Conservation (phyloP, 176 grass and related monocot genomes). For the Thinopyrum elongatum region DNA sequence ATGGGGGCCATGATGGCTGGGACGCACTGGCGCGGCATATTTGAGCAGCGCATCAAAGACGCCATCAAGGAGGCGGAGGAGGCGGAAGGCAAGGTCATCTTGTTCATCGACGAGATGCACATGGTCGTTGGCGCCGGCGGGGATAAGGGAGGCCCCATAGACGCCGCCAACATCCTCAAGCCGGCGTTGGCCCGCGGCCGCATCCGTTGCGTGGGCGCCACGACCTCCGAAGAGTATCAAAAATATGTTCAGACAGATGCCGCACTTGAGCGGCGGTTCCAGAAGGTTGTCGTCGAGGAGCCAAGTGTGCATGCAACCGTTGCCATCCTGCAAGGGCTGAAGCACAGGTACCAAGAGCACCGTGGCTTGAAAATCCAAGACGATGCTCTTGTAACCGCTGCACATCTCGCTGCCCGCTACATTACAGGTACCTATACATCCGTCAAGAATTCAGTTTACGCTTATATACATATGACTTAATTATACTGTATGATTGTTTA, state of each 20-base stretch:
- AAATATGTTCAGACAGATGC: neutral
- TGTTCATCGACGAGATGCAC: conserved; percentile 7
- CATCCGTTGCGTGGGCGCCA: neutral
- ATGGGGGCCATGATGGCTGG: neutral
- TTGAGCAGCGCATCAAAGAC: neutral
- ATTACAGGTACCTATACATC: neutral
- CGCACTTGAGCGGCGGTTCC: neutral
- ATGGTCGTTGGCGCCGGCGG: neutral
- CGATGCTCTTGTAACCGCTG: neutral
- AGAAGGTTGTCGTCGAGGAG: neutral
- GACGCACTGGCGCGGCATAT: neutral
- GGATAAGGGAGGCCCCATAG: neutral
- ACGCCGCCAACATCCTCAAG: neutral
- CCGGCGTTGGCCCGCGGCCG: neutral
- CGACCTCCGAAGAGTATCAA: neutral
- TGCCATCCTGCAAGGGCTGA: neutral
- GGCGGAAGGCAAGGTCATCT: neutral
- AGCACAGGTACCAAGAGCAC: neutral
- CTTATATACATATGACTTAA: neutral
- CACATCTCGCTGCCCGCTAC: neutral
- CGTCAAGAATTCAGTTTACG: neutral
- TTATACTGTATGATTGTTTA: neutral
- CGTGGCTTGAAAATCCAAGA: neutral
- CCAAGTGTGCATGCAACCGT: neutral
- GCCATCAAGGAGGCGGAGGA: neutral